Base-by-base conservation (phyloP, 2,329 filamentous ascomycete genomes). In the Alternaria sp. region DNA sequence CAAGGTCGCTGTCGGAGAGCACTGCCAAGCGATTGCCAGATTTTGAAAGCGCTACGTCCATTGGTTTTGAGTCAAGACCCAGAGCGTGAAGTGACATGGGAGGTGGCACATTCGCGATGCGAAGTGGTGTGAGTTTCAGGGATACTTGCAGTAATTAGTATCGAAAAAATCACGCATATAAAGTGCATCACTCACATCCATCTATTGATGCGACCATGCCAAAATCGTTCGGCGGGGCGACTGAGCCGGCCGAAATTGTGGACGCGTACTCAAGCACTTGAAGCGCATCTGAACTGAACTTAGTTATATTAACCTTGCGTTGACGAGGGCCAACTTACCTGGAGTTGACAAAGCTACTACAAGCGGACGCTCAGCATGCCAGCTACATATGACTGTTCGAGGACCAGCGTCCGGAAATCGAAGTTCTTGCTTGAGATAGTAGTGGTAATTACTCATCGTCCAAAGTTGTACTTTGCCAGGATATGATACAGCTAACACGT, bases 391-490 rank as follows among this genome's bases (percentile, higher is more conserved):
- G 28, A 68, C 70, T 19, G 61, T 70, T 15, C 43, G 59, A 7
- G 60, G 25, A 17, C 61, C 57, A 54, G 55, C 40, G 28, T 74
- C 72, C 5, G 75, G 74, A 26, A 77, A 75, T 3, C 57, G 54
- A 7, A 97, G 85, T 76, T 97, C 93, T 77, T 97, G 93, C 82
- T 99, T 99, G 15, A 99, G 85, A 78, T 98, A 98, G 88, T 96
- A 99, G 77, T 98, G 93, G 71, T 99, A 99, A 78, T 99, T 99
- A 19, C 93, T 92, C 86, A 91, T 97, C 1, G 93, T 97, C 96
- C 96, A 99, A 1, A 99, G 83, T 76, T 99, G 96, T n/a, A 96
- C 83, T 59, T 88, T 86, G 67, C 93, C 88, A 30, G 84, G 83
- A 70, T 94, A 88, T 1, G 88, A 85, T n/a, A 97, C 90, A 6